Base-by-base conservation (phyloP, 2,329 filamentous ascomycete genomes). In the Claviceps arundinis region DNA sequence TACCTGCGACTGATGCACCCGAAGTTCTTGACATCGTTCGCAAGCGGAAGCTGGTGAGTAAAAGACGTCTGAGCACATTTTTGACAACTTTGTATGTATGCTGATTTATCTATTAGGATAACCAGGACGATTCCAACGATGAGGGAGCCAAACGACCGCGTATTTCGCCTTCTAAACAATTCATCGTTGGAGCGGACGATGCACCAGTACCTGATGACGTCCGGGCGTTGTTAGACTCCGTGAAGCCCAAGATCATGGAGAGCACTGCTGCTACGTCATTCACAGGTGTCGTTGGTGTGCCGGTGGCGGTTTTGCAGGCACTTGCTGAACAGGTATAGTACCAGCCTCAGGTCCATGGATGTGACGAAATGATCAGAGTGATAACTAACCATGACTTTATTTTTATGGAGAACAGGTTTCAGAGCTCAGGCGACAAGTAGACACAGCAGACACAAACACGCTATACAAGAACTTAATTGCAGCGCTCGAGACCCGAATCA, bases 11-110 rank as follows among this genome's bases (percentile, higher is more conserved):
- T 30, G 54, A 48, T 5, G 53, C 53, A 5, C 37, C 50, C 5
- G 57, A 63, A n/a, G 47, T 48, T 37, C 60, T 50, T 41, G 61
- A 59, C 17, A 62, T 56, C 30, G 65, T 60, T 17, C 68, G 70
- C 16, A 80, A 81, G 58, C 73, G 75, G 37, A 73, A 72, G 55
- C 63, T 70, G 52, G 75, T 77, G 64, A 69, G 73, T 60, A 24
- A n/a, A 34, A 19, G 16, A 14, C 5, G 8, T 22, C 7, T 7
- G 30, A 34, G 30, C 17, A 5, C 13, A 37, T 24, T 26, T 30
- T 19, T 14, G 11, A 5, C 7, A 6, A 42, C 4, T 34, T 9
- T 4, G 9, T 11, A 11, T 34, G 9, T 8, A 42, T 19, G 17
- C 11, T 19, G 19, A 19, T 43, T 24, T 3, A 22, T 22, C 16